phyloP scores from a whole-genome alignment of 805 yeast species.

The Nakazawaea laoshanensis region DNA sequence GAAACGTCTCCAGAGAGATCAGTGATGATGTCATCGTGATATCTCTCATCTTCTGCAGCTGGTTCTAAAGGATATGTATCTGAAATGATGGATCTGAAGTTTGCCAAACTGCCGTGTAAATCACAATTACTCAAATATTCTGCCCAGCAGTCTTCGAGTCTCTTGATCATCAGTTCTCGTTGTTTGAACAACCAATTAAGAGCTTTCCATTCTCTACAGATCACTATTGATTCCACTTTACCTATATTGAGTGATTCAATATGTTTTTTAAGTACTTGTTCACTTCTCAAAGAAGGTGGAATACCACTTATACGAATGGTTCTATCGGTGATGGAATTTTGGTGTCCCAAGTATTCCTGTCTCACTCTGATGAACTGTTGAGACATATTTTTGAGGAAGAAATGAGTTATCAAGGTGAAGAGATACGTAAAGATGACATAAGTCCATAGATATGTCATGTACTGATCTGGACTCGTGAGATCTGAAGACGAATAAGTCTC shows the following conservation, averaged over 20 bases:
- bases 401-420: slow-evolving; percentile 63
- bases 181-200: slow-evolving; percentile 58
- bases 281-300: slow-evolving; percentile 72
- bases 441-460: slow-evolving; percentile 66
- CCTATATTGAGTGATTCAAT: slow-evolving; percentile 77
- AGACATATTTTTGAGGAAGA: slow-evolving; percentile 60
- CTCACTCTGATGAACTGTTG: slow-evolving; percentile 66
- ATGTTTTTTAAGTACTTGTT: slow-evolving; percentile 59
- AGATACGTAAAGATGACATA: slow-evolving; percentile 82
- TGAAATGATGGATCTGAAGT: slow-evolving; percentile 9
- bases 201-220: slow-evolving; percentile 82
- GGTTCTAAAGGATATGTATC: slow-evolving; percentile 5
- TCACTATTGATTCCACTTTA: slow-evolving; percentile 63
- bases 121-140: slow-evolving; percentile 41
- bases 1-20: no score
- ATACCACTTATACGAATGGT: slow-evolving; percentile 85
- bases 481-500: slow-evolving; percentile 5
- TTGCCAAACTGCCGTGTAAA: not conserved
- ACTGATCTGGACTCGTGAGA: slow-evolving; percentile 25
- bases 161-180: slow-evolving; percentile 43
- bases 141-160: slow-evolving; percentile 68
- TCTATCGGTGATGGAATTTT: slow-evolving; percentile 84
- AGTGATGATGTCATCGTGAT: slow-evolving; percentile 14
- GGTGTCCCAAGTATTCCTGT: slow-evolving; percentile 76
- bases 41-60: slow-evolving; percentile 10